Percentiles rank a stretch among this genome's conserved stretches.
Evolutionary conservation across 2,329 filamentous ascomycete genomes (phyloP).

Genomic region (Zelopaecilomyces penicillatus): DNA sequence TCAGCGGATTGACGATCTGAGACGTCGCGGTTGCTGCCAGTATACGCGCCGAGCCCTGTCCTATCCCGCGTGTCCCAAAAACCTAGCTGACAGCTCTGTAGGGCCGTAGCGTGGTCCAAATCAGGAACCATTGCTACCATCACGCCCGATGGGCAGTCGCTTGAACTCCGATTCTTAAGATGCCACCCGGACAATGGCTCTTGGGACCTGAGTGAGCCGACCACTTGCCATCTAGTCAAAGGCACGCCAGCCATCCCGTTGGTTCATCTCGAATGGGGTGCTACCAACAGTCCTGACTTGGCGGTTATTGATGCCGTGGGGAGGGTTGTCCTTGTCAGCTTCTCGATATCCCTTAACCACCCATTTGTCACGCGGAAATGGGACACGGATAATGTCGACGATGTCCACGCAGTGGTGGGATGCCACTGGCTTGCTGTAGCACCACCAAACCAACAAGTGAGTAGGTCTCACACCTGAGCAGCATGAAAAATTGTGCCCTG

Average conservation of each 20-base stretch:
- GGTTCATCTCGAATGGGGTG: slow-evolving; percentile 75
- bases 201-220: slow-evolving; percentile 72
- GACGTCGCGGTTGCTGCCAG: slow-evolving; percentile 71
- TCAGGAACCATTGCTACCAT: slow-evolving; percentile 80
- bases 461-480: not conserved
- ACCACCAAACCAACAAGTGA: slow-evolving; percentile 33
- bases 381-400: slow-evolving; percentile 61
- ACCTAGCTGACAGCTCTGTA: slow-evolving; percentile 27
- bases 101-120: slow-evolving; percentile 80
- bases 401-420: slow-evolving; percentile 70
- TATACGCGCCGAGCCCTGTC: slow-evolving; percentile 35
- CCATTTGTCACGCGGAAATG: slow-evolving; percentile 54
- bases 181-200: slow-evolving; percentile 59
- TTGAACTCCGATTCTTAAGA: slow-evolving; percentile 66
- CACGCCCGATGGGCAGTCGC: slow-evolving; percentile 56
- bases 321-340: slow-evolving; percentile 64
- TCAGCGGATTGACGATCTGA: slow-evolving; percentile 68
- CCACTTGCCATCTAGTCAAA: slow-evolving; percentile 51
- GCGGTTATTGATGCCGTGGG: slow-evolving; percentile 76
- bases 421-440: slow-evolving; percentile 73
- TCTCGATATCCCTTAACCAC: slow-evolving; percentile 65
- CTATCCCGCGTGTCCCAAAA: not conserved
- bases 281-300: slow-evolving; percentile 64
- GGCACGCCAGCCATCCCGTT: slow-evolving; percentile 58
- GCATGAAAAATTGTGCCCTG: not conserved